Base-by-base conservation (phyloP, 305 asterid species). In the Fraxinus baroniana region DNA sequence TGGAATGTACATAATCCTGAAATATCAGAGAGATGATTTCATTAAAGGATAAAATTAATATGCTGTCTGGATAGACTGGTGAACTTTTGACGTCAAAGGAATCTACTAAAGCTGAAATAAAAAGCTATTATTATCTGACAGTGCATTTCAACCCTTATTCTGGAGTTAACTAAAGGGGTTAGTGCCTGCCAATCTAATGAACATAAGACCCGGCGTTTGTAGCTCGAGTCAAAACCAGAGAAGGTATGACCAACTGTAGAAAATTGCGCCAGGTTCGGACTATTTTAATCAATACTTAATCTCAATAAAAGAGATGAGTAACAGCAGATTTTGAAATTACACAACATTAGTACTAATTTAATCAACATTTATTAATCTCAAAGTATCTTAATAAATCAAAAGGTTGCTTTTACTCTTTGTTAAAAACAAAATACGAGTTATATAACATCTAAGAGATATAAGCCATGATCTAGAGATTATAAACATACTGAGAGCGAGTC, bases 1-100 rank as follows among this genome's bases (percentile, higher is more conserved):
- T 94, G 1, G 94, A 89, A 24, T 70, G 35, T 28, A 86, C 81
- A 18, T 92, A 91, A 0, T 82, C 90, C 95, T 91, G 46, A 18
- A 72, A 60, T 2, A 80, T 28, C 32, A 7, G 26, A 22, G 26
- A 22, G 70, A n/a, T 7, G 30, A 46, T 18, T 37, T 37, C 12
- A 35, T 52, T 32, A 28, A 18, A 73, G 30, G 13, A 36, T 71
- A 15, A n/a, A 30, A 13, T 52, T 12, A 39, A 49, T 7, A 36
- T 20, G 33, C 20, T 0, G 62, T 15, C 62, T 22, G 4, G 64
- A 52, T 52, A 52, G 64, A 17, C 9, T 52, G 64, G 8, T 52
- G 8, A 52, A 5, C 24, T 52, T 52, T 52, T 52, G 64, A 17
- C 9, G 64, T 52, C 64, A 52, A 52, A 52, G 5, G n/a, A 52